A percentile compares a stretch with the other conserved stretches of the same genome.
These are phyloP conservation scores for Prunus fruticosa DNA, from an alignment of 306 rosid genomes.

Conservation along the genomic window DNA sequence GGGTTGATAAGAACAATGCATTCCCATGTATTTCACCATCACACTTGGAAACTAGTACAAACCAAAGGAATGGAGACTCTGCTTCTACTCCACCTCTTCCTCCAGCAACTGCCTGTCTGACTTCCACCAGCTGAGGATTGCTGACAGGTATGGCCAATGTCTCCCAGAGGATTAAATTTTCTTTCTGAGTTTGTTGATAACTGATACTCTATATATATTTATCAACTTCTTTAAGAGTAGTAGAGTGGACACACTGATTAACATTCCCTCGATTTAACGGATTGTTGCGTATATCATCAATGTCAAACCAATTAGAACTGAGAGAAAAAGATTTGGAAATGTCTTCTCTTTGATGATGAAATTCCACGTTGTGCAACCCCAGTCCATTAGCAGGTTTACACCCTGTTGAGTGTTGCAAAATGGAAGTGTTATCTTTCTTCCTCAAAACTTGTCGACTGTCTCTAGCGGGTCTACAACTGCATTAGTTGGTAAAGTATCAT, in stretches of 20 bases:
- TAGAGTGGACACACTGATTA: not conserved
- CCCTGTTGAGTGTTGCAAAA: not conserved
- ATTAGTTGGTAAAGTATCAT: not conserved
- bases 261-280: too few relatives aligned
- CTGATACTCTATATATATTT: not conserved
- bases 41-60: slow-evolving; percentile 46
- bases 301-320: not conserved
- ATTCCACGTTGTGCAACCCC: not conserved
- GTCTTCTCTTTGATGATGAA: not conserved
- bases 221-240: not conserved
- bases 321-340: not conserved
- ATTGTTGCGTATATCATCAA: not conserved
- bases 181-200: not conserved
- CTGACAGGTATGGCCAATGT: slow-evolving; percentile 10
- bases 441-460: not conserved
- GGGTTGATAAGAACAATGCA: slow-evolving; percentile 44
- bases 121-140: slow-evolving; percentile 45
- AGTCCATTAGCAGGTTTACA: not conserved
- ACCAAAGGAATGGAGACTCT: slow-evolving; percentile 47
- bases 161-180: not conserved
- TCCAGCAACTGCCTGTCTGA: slow-evolving; percentile 44
- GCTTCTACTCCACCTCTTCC: slow-evolving; percentile 43
- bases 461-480: not conserved
- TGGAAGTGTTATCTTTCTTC: not conserved
- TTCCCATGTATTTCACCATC: slow-evolving; percentile 47